Base-by-base conservation (phyloP, 192 early-diverging fungal species). In the Thoreauomyces humboldtii region DNA sequence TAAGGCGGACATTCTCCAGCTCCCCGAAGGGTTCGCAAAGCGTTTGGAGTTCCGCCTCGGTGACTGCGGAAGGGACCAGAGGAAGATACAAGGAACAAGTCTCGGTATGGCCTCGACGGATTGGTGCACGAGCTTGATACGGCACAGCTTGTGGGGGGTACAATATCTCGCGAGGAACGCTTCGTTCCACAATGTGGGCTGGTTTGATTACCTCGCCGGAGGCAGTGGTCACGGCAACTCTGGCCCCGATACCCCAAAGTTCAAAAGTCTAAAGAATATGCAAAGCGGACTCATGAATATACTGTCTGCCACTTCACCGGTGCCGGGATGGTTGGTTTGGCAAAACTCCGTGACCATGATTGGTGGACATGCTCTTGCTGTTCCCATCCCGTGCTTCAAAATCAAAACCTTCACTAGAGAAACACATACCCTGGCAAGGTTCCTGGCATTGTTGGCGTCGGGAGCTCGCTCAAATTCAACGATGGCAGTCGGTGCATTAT, bases 11-110 rank as follows among this genome's bases (percentile, higher is more conserved):
- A 19, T 56, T 51, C 28, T 68, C 56, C 31, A 68, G 24, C 1
- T 19, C 25, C 4, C 66, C 66, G 51, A 60, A 68, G 33, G 33
- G 45, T 9, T 31, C 57, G 28, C 15, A 47, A 6, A 37, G 57
- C 11, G 34, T 21, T 15, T 33, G 31, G 24, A 68, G 34, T 19
- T 68, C 66, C 7, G 14, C 17, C n/a, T 46, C 45, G 0, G 45
- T 34, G 14, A 68, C 31, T 4, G 19, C 34, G n/a, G 55, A 24
- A 14, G 66, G 66, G 33, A 68, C 66, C 55, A 60, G 33, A 15
- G 66, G 66, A 17, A 68, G 15, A 47, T 68, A 68, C n/a, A 68
- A 32, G 14, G 66, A 68, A 14, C 57, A 21, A 28, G 57, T 50
- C 25, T 68, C 57, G 38, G 19, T 17, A 12, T 57, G 36, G 14